These are phyloP conservation scores for Sanghuangporus weigelae DNA, from an alignment of 1,284 basidiomycete genomes.

Conservation along the genomic window DNA sequence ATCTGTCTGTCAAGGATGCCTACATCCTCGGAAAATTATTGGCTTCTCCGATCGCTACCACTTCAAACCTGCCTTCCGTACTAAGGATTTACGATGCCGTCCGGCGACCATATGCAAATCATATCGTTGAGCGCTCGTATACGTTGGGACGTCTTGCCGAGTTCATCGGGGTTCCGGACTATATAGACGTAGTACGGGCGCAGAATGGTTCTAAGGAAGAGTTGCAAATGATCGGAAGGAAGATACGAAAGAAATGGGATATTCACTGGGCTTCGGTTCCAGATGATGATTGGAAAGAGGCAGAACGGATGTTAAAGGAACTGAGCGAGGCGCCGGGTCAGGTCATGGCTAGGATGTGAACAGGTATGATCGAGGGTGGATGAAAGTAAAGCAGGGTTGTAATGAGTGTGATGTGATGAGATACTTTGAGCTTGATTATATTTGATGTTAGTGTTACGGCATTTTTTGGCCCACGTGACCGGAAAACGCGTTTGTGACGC, in stretches of 20 bases:
- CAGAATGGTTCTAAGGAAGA: slow-evolving; percentile 10
- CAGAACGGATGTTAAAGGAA: neutral
- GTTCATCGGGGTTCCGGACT: slow-evolving; percentile 4
- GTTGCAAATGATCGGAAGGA: slow-evolving; percentile 25
- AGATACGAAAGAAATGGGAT: slow-evolving; percentile 30
- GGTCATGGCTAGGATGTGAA: neutral
- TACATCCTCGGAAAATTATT: slow-evolving; percentile 33
- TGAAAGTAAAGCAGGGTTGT: no score
- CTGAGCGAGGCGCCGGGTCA: neutral
- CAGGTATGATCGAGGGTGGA: neutral
- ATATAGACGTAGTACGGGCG: neutral
- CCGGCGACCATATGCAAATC: slow-evolving; percentile 21
- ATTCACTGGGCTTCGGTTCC: slow-evolving; percentile 21
- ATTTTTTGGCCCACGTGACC: no score
- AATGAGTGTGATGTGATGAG: no score
- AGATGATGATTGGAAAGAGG: slow-evolving; percentile 16
- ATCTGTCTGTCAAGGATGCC: slow-evolving; percentile 26
- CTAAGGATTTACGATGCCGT: slow-evolving; percentile 24
- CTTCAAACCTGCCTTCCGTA: slow-evolving; percentile 19
- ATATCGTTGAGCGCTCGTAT: slow-evolving; percentile 8
- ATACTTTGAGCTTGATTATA: no score
- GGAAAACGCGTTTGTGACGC: no score
- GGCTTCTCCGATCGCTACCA: slow-evolving; percentile 20
- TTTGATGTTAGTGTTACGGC: no score
- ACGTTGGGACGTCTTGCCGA: slow-evolving; percentile 9